Percentiles rank a stretch among this genome's conserved stretches.
These are phyloP conservation scores for Cercophora scortea DNA, from an alignment of 495 filamentous ascomycete genomes.

Conservation along the genomic window DNA sequence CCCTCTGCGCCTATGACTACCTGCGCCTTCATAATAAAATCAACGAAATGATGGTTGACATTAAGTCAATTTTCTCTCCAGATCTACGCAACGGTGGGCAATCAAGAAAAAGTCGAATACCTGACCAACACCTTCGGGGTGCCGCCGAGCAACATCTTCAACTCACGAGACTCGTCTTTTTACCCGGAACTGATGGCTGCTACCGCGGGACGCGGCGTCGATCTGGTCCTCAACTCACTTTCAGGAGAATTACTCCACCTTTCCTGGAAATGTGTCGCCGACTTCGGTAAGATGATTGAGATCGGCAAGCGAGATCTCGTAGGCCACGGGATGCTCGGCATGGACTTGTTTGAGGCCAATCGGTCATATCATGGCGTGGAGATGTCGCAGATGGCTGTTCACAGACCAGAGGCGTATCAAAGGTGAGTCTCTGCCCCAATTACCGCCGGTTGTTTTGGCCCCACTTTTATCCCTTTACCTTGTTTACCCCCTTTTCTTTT, in stretches of 20 bases:
- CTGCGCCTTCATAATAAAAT: no score
- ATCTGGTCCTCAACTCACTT: slow-evolving; percentile 46
- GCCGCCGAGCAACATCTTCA: slow-evolving; percentile 26
- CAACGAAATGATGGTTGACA: no score
- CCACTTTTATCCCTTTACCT: neutral
- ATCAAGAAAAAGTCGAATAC: no score
- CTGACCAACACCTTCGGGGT: no score
- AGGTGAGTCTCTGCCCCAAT: no score
- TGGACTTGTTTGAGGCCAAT: slow-evolving; percentile 31
- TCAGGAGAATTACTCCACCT: slow-evolving; percentile 39
- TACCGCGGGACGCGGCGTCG: slow-evolving; percentile 40
- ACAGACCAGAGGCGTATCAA: no score
- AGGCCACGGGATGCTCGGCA: slow-evolving; percentile 22
- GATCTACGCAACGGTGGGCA: no score
- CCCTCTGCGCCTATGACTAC: no score
- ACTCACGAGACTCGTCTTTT: slow-evolving; percentile 21
- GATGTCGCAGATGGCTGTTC: no score
- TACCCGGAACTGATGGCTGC: slow-evolving; percentile 28
- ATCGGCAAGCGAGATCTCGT: slow-evolving; percentile 30
- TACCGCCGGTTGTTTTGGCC: no score
- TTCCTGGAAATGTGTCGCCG: slow-evolving; percentile 37
- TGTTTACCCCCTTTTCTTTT: neutral
- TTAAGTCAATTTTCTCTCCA: no score
- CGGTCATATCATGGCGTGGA: slow-evolving; percentile 18
- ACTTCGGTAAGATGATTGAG: slow-evolving; percentile 44